phyloP scores from a whole-genome alignment of 2,329 filamentous ascomycete species.

The Arthrobotrys conoides region DNA sequence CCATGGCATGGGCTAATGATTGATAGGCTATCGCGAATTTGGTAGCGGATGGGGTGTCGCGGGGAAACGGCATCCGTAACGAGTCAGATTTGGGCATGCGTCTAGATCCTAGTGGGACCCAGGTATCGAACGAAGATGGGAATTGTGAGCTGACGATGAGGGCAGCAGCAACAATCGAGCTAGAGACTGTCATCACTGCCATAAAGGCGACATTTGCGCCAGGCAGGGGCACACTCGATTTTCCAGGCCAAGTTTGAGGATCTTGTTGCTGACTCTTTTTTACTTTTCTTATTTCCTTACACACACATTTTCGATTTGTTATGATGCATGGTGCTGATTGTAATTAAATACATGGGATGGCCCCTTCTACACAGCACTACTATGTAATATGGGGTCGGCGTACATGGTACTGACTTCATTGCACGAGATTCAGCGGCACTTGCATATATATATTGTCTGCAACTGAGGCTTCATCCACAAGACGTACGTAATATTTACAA shows the following conservation, averaged over 20 bases:
- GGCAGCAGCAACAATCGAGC: conserved; percentile 50
- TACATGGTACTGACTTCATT: neutral
- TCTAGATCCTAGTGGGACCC: neutral
- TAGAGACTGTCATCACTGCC: conserved; percentile 36
- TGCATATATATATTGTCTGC: no score
- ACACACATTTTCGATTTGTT: neutral
- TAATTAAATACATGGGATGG: no score
- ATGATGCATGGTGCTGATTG: no score
- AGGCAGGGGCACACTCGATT: neutral
- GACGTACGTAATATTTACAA: no score
- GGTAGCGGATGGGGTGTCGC: conserved; percentile 41
- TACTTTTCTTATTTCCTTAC: neutral
- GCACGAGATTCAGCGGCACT: no score
- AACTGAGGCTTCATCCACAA: no score
- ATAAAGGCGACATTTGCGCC: conserved; percentile 33
- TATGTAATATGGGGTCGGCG: neutral
- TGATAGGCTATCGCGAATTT: conserved; percentile 53
- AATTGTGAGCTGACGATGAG: conserved; percentile 45
- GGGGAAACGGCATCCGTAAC: neutral
- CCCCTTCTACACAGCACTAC: no score
- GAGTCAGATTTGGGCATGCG: conserved; percentile 7
- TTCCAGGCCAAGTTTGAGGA: neutral
- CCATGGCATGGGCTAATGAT: neutral
- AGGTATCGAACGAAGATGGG: neutral
- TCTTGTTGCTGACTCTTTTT: no score